Conservation (phyloP, 257 asterid genomes). For the Lantana camara region DNA sequence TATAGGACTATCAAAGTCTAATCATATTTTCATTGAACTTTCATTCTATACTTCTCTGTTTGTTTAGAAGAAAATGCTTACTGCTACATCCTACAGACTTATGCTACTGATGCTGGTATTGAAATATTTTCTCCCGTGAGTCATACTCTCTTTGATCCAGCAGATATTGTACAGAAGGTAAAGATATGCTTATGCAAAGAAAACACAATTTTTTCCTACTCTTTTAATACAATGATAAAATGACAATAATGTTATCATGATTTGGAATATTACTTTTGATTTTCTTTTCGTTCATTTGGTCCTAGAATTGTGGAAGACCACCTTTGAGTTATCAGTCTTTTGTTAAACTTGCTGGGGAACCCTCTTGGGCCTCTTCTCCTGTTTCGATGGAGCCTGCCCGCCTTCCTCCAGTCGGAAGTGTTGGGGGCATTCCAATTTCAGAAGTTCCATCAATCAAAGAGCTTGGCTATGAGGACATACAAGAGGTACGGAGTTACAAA, state of each 20-base stretch:
- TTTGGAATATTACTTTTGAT: neutral
- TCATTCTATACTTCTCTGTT: neutral
- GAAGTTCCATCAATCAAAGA: slow-evolving; percentile 75
- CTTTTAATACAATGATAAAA: neutral
- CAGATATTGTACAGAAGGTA: slow-evolving; percentile 81
- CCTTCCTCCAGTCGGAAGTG: slow-evolving; percentile 76
- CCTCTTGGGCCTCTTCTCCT: slow-evolving; percentile 74
- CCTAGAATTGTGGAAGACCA: slow-evolving; percentile 89
- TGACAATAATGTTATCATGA: neutral
- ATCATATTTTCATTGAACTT: neutral
- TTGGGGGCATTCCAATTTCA: slow-evolving; percentile 46
- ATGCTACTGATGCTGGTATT: slow-evolving; percentile 57
- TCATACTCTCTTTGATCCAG: slow-evolving; percentile 88
- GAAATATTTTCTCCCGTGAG: slow-evolving; percentile 90
- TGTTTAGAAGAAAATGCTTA: slow-evolving; percentile 5
- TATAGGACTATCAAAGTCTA: neutral
- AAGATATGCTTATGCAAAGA: neutral
- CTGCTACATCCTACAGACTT: slow-evolving; percentile 47
- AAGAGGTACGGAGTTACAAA: slow-evolving; percentile 48
- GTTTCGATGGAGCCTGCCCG: slow-evolving; percentile 41
- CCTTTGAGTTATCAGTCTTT: slow-evolving; percentile 89
- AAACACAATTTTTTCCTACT: neutral
- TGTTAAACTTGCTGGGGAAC: slow-evolving; percentile 85
- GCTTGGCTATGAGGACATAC: slow-evolving; percentile 71
- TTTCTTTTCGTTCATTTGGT: slow-evolving; percentile 13